A percentile compares a stretch with the other conserved stretches of the same genome.
Evolutionary conservation across 1,139 yeast species (phyloP).

Genomic region (Candida tunisiensis): DNA sequence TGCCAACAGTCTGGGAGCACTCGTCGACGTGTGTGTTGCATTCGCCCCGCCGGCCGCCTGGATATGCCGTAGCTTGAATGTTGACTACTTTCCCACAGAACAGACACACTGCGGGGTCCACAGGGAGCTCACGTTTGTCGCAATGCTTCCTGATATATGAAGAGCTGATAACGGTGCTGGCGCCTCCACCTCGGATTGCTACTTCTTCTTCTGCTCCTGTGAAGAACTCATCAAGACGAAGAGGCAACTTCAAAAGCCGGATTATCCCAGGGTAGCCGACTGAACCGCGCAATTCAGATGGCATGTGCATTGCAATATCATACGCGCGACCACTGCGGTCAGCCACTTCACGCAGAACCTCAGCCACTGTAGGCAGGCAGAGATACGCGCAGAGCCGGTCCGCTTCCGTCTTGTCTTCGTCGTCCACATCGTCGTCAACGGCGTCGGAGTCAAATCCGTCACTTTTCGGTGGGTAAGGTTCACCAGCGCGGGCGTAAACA

Average conservation of each 20-base stretch:
- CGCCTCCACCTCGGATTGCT: too few relatives aligned
- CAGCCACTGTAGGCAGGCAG: conserved; percentile 28
- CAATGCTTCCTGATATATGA: conserved; percentile 11
- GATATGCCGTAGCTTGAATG: conserved; percentile 31
- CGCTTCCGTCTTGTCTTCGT: conserved; percentile 27
- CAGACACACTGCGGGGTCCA: conserved; percentile 78
- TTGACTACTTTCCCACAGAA: conserved; percentile 63
- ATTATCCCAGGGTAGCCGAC: conserved; percentile 57
- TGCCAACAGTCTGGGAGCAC: conserved; percentile 54
- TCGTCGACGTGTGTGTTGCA: conserved; percentile 21
- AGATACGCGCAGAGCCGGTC: conserved; percentile 39
- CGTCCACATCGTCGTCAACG: conserved; percentile 21
- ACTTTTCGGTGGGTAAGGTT: conserved; percentile 24
- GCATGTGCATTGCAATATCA: too few relatives aligned
- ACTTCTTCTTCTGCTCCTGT: too few relatives aligned
- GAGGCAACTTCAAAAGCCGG: conserved; percentile 41
- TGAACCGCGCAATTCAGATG: too few relatives aligned
- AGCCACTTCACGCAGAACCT: conserved; percentile 10
- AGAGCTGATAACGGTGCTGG: too few relatives aligned
- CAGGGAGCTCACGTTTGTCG: conserved; percentile 17
- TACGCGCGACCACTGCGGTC: not conserved
- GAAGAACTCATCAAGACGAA: conserved; percentile 55
- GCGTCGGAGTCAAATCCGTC: too few relatives aligned
- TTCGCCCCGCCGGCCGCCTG: conserved; percentile 14
- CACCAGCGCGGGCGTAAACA: conserved; percentile 37